Percentiles rank a stretch among this genome's conserved stretches.
phyloP scores from a whole-genome alignment of 352 stramenopile species.

The Phytophthora capsici region DNA sequence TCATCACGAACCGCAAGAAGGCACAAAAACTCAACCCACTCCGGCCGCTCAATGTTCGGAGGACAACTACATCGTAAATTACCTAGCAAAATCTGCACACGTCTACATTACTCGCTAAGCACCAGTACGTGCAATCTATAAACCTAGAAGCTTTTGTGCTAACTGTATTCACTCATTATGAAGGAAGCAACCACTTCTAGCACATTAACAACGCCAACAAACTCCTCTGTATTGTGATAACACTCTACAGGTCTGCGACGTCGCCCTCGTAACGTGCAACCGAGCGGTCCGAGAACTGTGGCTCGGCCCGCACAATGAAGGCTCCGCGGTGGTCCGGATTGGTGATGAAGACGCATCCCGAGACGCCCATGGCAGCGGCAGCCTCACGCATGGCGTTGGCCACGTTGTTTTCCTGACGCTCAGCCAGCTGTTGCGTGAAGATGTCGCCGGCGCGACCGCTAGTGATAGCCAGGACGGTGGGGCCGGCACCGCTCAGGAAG shows the following conservation, averaged over 20 bases:
- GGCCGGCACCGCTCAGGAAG: slow-evolving; percentile 97
- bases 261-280: slow-evolving; percentile 87
- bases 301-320: slow-evolving; percentile 94
- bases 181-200: not conserved
- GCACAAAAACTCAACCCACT: slow-evolving; percentile 56
- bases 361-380: slow-evolving; percentile 90
- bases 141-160: slow-evolving; percentile 34
- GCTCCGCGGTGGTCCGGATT: slow-evolving; percentile 96
- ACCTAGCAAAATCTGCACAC: not conserved
- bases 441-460: slow-evolving; percentile 97
- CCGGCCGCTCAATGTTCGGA: slow-evolving; percentile 55
- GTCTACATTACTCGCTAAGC: slow-evolving; percentile 15
- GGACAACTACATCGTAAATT: slow-evolving; percentile 62
- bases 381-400: slow-evolving; percentile 97
- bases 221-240: slow-evolving; percentile 11
- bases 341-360: slow-evolving; percentile 97
- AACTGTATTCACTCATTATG: not conserved
- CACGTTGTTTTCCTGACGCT: slow-evolving; percentile 91
- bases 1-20: slow-evolving; percentile 88
- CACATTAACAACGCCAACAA: slow-evolving; percentile 12
- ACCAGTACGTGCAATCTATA: slow-evolving; percentile 29
- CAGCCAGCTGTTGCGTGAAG: slow-evolving; percentile 96
- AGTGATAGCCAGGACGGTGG: slow-evolving; percentile 98
- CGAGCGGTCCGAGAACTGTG: slow-evolving; percentile 90
- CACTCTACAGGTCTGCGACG: slow-evolving; percentile 72